Conservation (phyloP, 371 early-diverging fungal genomes). For the Mucor racemosus region DNA sequence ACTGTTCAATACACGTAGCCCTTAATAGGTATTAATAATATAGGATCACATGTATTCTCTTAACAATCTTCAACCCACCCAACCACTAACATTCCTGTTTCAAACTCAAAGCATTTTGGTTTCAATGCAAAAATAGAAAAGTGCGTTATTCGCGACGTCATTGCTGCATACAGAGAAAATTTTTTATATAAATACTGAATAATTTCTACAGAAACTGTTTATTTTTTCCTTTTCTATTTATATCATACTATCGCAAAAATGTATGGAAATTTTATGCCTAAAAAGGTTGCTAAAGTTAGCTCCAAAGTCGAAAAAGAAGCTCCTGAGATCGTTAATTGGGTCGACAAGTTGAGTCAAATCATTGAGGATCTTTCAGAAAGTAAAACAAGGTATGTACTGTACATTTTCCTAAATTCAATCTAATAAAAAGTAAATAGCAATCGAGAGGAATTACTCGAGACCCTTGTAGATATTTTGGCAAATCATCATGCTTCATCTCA, state of each 20-base stretch:
- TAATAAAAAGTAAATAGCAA: conserved; percentile 19
- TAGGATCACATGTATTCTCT: too few species aligned
- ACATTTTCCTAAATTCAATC: background rate
- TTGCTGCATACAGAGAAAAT: background rate
- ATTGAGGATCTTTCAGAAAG: conserved; percentile 44
- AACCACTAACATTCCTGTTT: background rate
- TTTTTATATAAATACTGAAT: background rate
- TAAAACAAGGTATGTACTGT: conserved; percentile 36
- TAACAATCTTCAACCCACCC: too few species aligned
- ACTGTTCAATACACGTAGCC: too few species aligned
- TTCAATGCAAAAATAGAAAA: conserved; percentile 3
- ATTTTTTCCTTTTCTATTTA: background rate
- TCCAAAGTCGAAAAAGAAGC: background rate
- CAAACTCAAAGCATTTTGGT: conserved; percentile 4
- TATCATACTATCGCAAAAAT: background rate
- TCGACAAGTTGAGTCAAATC: conserved; percentile 36
- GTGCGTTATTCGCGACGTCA: background rate
- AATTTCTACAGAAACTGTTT: background rate
- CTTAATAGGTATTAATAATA: too few species aligned
- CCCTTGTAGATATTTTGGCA: conserved; percentile 27
- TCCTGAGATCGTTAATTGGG: conserved; percentile 25
- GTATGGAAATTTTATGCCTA: background rate
- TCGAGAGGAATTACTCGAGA: conserved; percentile 41
- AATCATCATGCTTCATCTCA: conserved; percentile 38
- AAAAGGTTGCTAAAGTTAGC: conserved; percentile 8